Evolutionary conservation across 163 green algal genomes (phyloP), one percentile per base, ranked within the genome.

Genomic region (Trebouxia gelatinosa): DNA sequence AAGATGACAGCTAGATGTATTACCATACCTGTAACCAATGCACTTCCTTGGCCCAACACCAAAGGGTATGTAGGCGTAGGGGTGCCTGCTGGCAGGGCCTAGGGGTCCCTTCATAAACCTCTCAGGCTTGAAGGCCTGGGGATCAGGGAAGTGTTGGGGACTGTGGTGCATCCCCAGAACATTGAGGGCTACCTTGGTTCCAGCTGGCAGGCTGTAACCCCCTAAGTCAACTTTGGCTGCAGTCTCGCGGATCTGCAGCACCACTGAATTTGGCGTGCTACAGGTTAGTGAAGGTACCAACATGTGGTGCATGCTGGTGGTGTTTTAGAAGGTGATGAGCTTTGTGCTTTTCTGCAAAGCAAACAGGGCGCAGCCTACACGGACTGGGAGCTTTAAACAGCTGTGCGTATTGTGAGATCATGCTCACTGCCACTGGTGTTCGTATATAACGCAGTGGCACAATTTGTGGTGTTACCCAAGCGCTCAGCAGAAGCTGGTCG

Each of bases 1-100:
- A 48, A 32, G 23, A 48, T 43, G 4, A 84, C 31, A 23, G 81
- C 80, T n/a, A n/a, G n/a, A n/a, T n/a, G n/a, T n/a, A n/a, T n/a
- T n/a, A n/a, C n/a, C n/a, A 70, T 78, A 87, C 6, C 72, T 61
- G 26, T 77, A 21, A 28, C 81, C 84, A 19, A 88, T 74, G 74
- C 84, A 89, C 6, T 77, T 79, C 28, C 83, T 81, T 19, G 80
- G 68, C 6, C 84, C 84, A 0, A 74, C 64, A 7, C 84, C 84
- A 82, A 87, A 89, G 6, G 84, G 78, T 13, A 84, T 48, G 40
- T 77, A 85, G 21, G 68, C 68, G 31, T 62, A 85, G 43, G 32
- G 81, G 48, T 40, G 67, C 74, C 54, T 38, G 9, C 46, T 72
- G 70, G 5, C 23, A 16, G 66, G 65, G 11, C 34, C 26, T 23